Evolutionary conservation across 1,284 basidiomycete species (phyloP).

Genomic region (Moesziomyces aphidis): DNA sequence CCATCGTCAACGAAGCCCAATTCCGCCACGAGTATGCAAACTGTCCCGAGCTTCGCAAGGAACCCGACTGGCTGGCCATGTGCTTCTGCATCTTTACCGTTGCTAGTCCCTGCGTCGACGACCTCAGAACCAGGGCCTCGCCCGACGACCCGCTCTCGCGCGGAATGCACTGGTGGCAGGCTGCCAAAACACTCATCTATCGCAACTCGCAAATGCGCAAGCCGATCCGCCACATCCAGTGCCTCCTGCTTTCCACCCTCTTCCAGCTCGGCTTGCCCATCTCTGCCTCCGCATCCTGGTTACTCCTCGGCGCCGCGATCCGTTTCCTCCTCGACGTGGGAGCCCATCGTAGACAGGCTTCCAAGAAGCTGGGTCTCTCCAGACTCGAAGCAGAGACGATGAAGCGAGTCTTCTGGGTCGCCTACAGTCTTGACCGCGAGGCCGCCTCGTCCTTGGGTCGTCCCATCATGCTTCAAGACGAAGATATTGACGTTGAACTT

Average conservation of each 20-base stretch:
- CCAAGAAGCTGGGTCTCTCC: constrained; percentile 40
- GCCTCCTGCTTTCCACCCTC: constrained; percentile 28
- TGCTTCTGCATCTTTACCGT: constrained; percentile 53
- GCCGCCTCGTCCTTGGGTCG: constrained; percentile 44
- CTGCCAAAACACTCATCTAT: constrained; percentile 23
- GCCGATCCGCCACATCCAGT: constrained; percentile 29
- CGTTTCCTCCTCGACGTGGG: constrained; percentile 53
- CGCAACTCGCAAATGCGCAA: constrained; percentile 11
- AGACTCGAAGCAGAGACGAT: constrained; percentile 49
- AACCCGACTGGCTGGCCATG: constrained; percentile 45
- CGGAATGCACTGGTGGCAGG: constrained; percentile 47
- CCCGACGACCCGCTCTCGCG: constrained; percentile 26
- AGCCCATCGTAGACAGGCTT: constrained; percentile 52
- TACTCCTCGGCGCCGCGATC: constrained; percentile 45
- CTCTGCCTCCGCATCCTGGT: constrained; percentile 46
- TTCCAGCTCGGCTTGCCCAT: constrained; percentile 45
- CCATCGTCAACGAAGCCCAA: constrained; percentile 53
- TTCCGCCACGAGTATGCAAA: constrained; percentile 43
- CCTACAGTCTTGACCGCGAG: constrained; percentile 58
- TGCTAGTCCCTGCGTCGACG: constrained; percentile 41
- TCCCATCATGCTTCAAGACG: constrained; percentile 59
- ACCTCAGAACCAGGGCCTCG: constrained; percentile 25
- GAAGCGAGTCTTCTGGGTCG: constrained; percentile 55
- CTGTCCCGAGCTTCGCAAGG: constrained; percentile 29
- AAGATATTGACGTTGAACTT: constrained; percentile 59